Conservation (phyloP, 345 rosid genomes). For the Triadica sebifera region DNA sequence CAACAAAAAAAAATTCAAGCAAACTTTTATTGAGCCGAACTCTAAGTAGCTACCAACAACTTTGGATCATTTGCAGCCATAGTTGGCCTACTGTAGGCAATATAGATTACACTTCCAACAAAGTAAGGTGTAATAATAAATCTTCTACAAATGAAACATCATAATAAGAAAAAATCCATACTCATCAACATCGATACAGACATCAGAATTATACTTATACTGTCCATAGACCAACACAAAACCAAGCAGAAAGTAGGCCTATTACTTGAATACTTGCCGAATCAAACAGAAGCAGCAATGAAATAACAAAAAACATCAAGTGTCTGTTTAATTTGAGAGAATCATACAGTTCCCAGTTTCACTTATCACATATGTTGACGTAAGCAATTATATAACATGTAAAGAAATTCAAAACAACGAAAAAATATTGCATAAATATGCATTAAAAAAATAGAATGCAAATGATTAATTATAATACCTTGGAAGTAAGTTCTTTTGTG, state of each 20-base stretch:
- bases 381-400: too few relatives aligned
- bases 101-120: too few relatives aligned
- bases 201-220: too few relatives aligned
- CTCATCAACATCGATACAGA: background rate
- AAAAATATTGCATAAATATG: too few relatives aligned
- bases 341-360: background rate
- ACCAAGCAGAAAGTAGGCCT: background rate
- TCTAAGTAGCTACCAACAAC: too few relatives aligned
- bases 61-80: too few relatives aligned
- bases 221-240: background rate
- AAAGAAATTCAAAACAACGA: background rate
- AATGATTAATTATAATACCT: slow-evolving; percentile 44
- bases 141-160: background rate
- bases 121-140: background rate
- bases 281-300: background rate
- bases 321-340: background rate
- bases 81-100: too few relatives aligned
- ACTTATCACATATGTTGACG: background rate
- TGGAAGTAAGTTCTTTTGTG: slow-evolving; percentile 67
- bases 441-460: background rate
- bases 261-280: background rate
- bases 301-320: background rate
- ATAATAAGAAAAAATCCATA: background rate
- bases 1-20: too few relatives aligned
- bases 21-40: too few relatives aligned